Percentiles rank a stretch among this genome's conserved stretches.
These are phyloP conservation scores for Botrytis byssoidea DNA, from an alignment of 2,329 filamentous ascomycete species.

Conservation along the genomic window DNA sequence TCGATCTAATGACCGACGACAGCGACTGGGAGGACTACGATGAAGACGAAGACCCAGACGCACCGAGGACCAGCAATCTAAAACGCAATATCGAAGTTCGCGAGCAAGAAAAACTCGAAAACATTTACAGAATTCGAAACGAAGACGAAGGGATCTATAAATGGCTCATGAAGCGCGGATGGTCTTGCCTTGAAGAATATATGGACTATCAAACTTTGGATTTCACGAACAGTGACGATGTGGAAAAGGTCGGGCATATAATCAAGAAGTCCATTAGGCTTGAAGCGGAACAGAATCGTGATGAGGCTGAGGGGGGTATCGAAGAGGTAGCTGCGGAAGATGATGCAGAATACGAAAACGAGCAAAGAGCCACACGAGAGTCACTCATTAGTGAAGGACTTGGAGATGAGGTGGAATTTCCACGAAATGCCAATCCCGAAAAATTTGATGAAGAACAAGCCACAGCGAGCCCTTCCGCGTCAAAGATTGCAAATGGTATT, in stretches of 20 bases:
- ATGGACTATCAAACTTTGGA: background rate
- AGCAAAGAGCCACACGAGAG: background rate
- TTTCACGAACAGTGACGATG: background rate
- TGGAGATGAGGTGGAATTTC: background rate
- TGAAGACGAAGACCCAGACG: background rate
- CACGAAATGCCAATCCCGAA: background rate
- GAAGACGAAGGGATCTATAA: constrained; percentile 6
- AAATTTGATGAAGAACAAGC: constrained; percentile 41
- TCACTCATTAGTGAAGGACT: no score
- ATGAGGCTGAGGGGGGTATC: background rate
- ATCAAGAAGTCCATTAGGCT: background rate
- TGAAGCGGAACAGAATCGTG: background rate
- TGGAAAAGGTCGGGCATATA: background rate
- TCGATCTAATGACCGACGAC: background rate
- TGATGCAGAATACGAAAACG: background rate
- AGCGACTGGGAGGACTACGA: background rate
- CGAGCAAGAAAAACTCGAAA: background rate
- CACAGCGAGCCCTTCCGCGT: constrained; percentile 42
- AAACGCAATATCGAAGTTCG: background rate
- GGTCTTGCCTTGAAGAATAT: background rate
- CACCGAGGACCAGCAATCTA: background rate
- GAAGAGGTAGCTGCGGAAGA: background rate
- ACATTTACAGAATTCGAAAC: background rate
- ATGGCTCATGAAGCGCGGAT: background rate
- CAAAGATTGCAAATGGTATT: constrained; percentile 40